Evolutionary conservation across 495 filamentous ascomycete genomes (phyloP).

Genomic region (Trichocladium antarcticum): DNA sequence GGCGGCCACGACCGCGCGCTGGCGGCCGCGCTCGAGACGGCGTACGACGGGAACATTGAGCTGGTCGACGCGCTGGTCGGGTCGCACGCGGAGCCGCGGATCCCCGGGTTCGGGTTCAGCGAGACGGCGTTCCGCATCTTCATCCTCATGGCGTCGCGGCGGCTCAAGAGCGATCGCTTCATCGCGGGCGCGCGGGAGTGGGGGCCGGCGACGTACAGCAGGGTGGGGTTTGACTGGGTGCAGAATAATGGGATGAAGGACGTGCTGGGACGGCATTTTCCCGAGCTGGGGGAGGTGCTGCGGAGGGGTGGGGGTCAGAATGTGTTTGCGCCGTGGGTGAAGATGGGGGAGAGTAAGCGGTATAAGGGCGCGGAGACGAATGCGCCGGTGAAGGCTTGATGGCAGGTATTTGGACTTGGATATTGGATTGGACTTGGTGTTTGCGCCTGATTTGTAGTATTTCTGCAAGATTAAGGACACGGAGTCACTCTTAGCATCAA

Average conservation of each 20-base stretch:
- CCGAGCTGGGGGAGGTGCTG: conserved; percentile 23
- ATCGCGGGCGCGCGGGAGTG: conserved; percentile 22
- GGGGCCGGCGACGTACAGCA: conserved; percentile 28
- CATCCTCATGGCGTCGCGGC: conserved; percentile 29
- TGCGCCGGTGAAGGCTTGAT: too few species aligned
- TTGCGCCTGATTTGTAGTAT: too few species aligned
- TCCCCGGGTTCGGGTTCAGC: conserved; percentile 35
- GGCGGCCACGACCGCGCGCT: conserved; percentile 25
- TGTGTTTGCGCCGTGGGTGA: conserved; percentile 32
- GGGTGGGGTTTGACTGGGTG: conserved; percentile 33
- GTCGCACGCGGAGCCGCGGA: conserved; percentile 28
- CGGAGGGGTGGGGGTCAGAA: conserved; percentile 13
- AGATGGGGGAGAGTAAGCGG: conserved; percentile 16
- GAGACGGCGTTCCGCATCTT: conserved; percentile 34
- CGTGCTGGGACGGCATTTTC: conserved; percentile 29
- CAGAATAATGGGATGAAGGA: conserved; percentile 26
- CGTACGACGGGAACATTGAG: conserved; percentile 29
- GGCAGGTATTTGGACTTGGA: too few species aligned
- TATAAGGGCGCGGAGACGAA: conserved; percentile 22
- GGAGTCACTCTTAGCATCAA: too few species aligned
- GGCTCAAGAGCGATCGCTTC: conserved; percentile 36
- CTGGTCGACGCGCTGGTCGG: conserved; percentile 33
- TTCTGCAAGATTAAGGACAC: too few species aligned
- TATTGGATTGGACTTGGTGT: too few species aligned
- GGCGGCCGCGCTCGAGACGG: conserved; percentile 18